These are phyloP conservation scores for Oryza glaberrima DNA, from an alignment of 176 grass and related monocot genomes.

Conservation along the genomic window DNA sequence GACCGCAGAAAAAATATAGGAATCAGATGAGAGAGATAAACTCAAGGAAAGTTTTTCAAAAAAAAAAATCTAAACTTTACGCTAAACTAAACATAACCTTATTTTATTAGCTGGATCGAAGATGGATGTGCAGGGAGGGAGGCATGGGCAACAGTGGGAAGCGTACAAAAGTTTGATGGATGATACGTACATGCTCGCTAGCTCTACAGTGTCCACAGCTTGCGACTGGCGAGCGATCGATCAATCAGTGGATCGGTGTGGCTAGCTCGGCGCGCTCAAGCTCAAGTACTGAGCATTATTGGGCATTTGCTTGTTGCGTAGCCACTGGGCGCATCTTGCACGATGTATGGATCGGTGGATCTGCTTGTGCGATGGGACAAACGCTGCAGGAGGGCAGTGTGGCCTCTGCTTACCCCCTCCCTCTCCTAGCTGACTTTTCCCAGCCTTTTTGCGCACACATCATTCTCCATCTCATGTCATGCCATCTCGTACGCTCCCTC, in stretches of 20 bases:
- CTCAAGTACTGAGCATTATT: background rate
- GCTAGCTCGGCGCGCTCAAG: too few species aligned
- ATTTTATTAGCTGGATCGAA: background rate
- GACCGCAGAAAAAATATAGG: too few species aligned
- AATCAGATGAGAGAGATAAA: too few species aligned
- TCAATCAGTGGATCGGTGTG: too few species aligned
- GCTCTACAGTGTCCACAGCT: background rate
- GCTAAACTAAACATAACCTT: too few species aligned
- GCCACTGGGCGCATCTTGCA: constrained; percentile 28
- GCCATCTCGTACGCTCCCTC: too few species aligned
- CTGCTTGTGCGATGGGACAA: constrained; percentile 22
- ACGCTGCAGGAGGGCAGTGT: background rate
- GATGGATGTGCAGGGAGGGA: too few species aligned
- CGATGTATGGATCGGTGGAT: too few species aligned
- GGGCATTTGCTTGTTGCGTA: constrained; percentile 36
- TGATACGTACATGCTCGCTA: background rate
- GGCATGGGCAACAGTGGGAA: background rate
- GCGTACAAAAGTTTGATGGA: background rate
- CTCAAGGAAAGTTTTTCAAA: too few species aligned
- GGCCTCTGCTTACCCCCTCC: background rate
- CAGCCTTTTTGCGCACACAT: constrained; percentile 49
- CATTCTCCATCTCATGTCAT: constrained; percentile 42
- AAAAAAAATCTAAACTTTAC: too few species aligned
- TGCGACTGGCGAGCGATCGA: background rate
- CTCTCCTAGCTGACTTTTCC: background rate